Percentiles rank a stretch among this genome's conserved stretches.
These are phyloP conservation scores for Physcomitrium patens DNA, from an alignment of 225 moss, liverwort and hornwort genomes.

Conservation along the genomic window DNA sequence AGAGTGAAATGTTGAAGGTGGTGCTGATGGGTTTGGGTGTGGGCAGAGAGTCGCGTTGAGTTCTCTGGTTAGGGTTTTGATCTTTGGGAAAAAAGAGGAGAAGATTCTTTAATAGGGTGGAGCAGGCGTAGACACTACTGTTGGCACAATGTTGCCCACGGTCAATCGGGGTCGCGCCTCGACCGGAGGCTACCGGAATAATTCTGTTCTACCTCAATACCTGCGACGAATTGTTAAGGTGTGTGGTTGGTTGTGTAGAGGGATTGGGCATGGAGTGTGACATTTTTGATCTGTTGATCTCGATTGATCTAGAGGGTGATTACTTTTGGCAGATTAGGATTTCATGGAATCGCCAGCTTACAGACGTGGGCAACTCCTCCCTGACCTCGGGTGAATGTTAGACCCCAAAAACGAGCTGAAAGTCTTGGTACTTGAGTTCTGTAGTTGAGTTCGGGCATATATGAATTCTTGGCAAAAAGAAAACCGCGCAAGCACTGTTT, in stretches of 20 bases:
- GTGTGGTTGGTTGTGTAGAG: background rate
- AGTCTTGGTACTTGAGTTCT: background rate
- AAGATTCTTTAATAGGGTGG: background rate
- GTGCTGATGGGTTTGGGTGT: constrained; percentile 18
- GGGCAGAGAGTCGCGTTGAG: constrained; percentile 7
- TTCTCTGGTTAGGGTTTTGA: constrained; percentile 43
- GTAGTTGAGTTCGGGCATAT: background rate
- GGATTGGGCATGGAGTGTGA: constrained; percentile 1
- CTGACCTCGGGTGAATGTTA: background rate
- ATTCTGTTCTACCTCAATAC: constrained; percentile 85
- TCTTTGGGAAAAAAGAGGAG: constrained; percentile 4
- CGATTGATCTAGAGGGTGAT: background rate
- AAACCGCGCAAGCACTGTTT: background rate
- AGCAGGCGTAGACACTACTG: background rate
- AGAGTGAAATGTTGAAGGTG: constrained; percentile 24
- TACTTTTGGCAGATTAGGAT: background rate
- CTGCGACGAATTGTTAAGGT: constrained; percentile 94
- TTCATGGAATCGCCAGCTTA: background rate
- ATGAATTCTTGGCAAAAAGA: background rate
- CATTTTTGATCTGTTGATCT: constrained; percentile 1
- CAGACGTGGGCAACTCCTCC: background rate
- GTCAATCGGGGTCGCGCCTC: constrained; percentile 78
- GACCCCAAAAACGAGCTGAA: constrained; percentile 15
- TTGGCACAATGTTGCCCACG: constrained; percentile 78
- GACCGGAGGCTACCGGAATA: constrained; percentile 79